A percentile compares a stretch with the other conserved stretches of the same genome.
phyloP scores from a whole-genome alignment of 352 stramenopile species.

The Globisporangium uncinulatum region DNA sequence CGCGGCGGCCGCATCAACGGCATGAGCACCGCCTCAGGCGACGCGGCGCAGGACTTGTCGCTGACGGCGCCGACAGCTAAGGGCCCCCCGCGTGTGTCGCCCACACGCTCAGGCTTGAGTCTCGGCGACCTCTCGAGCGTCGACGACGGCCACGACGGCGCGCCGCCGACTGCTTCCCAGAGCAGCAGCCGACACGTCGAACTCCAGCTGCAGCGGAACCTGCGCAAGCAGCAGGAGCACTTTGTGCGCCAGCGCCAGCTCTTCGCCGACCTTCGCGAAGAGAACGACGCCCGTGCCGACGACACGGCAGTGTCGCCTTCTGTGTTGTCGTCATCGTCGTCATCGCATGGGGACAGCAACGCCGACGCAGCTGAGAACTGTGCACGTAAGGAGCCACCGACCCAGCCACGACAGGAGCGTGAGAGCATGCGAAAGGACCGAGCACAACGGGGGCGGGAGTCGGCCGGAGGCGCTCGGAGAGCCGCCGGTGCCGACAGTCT shows the following conservation, averaged over 20 bases:
- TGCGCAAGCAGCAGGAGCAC: slow-evolving; percentile 54
- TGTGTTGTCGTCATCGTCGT: slow-evolving; percentile 17
- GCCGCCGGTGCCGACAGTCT: not conserved
- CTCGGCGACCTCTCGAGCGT: slow-evolving; percentile 40
- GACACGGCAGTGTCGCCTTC: slow-evolving; percentile 9
- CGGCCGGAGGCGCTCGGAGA: not conserved
- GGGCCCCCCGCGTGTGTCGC: not conserved
- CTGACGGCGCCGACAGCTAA: not conserved
- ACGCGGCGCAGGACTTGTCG: slow-evolving; percentile 12
- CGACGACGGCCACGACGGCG: slow-evolving; percentile 2
- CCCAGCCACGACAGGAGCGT: not conserved
- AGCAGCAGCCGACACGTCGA: slow-evolving; percentile 39
- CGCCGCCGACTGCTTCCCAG: slow-evolving; percentile 9
- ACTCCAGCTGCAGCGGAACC: slow-evolving; percentile 38
- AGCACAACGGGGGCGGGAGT: not conserved
- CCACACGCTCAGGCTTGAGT: slow-evolving; percentile 23
- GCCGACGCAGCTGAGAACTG: slow-evolving; percentile 1
- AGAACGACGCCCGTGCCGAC: slow-evolving; percentile 2
- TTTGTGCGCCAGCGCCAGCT: slow-evolving; percentile 53
- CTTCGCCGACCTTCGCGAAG: slow-evolving; percentile 45
- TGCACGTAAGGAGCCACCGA: not conserved
- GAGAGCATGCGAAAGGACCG: not conserved
- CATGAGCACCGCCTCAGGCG: slow-evolving; percentile 6
- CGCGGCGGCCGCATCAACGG: too few species aligned
- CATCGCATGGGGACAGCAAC: slow-evolving; percentile 12